Conservation (phyloP, 2,329 filamentous ascomycete species). For the Aspergillus sp. region DNA sequence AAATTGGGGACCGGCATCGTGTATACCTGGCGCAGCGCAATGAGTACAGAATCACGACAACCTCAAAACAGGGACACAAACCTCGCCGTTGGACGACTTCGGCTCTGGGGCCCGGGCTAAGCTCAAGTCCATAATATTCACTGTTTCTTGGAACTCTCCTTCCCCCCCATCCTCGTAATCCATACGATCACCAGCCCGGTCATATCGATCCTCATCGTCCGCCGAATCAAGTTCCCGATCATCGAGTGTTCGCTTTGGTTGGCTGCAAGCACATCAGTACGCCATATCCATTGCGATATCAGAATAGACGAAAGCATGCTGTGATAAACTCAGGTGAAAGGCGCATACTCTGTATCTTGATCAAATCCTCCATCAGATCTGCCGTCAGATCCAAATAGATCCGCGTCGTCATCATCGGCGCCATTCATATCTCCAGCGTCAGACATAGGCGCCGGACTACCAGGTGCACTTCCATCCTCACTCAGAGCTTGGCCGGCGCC, state of each 20-base stretch:
- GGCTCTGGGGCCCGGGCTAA: conserved; percentile 59
- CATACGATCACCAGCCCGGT: conserved; percentile 50
- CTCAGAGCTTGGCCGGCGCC: conserved; percentile 24
- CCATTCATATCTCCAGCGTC: conserved; percentile 35
- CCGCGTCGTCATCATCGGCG: conserved; percentile 39
- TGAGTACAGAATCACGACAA: neutral
- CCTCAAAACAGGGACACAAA: conserved; percentile 20
- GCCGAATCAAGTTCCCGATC: conserved; percentile 65
- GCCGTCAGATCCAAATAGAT: conserved; percentile 48
- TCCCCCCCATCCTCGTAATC: conserved; percentile 44
- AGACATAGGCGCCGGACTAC: conserved; percentile 25
- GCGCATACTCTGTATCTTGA: conserved; percentile 32
- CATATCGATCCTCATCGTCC: conserved; percentile 59
- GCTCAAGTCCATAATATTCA: conserved; percentile 56
- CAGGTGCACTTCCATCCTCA: conserved; percentile 22
- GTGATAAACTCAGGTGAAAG: neutral
- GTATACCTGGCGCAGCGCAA: conserved; percentile 50
- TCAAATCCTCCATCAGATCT: conserved; percentile 44
- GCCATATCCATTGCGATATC: neutral
- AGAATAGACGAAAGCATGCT: neutral
- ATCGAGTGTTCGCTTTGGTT: conserved; percentile 51
- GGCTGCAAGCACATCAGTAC: conserved; percentile 26
- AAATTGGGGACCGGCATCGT: conserved; percentile 65
- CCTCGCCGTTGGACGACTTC: conserved; percentile 46
- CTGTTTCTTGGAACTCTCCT: conserved; percentile 46